phyloP scores from a whole-genome alignment of 805 yeast genomes.

The Kurtzmaniella cleridarum region DNA sequence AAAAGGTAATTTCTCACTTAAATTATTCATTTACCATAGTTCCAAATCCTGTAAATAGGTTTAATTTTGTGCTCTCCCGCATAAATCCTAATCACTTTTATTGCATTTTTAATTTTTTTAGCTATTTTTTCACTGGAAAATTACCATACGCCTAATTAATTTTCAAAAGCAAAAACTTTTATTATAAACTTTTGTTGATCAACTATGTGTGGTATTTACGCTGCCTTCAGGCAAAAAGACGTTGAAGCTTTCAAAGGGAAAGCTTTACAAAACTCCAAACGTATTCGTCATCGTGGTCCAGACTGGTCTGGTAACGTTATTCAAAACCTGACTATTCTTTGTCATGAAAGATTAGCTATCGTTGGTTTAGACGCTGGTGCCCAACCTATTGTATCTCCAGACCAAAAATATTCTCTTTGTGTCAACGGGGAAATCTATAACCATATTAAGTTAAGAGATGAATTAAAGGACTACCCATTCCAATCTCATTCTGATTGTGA shows the following conservation, averaged over 20 bases:
- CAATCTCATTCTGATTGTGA: constrained; percentile 94
- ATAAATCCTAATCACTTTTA: too few species aligned
- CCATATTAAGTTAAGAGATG: constrained; percentile 83
- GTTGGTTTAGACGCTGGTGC: constrained; percentile 98
- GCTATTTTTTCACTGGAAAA: too few species aligned
- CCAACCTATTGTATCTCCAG: constrained; percentile 86
- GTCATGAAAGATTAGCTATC: constrained; percentile 95
- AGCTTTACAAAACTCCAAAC: constrained; percentile 85
- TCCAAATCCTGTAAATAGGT: too few species aligned
- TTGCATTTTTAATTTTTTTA: too few species aligned
- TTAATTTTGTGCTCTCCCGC: too few species aligned
- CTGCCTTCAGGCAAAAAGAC: constrained; percentile 79
- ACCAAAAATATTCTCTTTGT: constrained; percentile 66
- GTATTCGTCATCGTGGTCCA: constrained; percentile 98
- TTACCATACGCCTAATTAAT: too few species aligned
- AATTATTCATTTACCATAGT: too few species aligned
- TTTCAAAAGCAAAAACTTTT: too few species aligned
- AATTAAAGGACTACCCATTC: constrained; percentile 68
- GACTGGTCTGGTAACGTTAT: constrained; percentile 94
- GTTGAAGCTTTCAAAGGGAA: constrained; percentile 76
- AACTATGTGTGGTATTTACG: constrained; percentile 95
- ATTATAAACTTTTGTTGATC: too few species aligned
- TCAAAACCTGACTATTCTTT: constrained; percentile 74
- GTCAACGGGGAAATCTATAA: constrained; percentile 99
- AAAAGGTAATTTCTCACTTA: too few species aligned